Evolutionary conservation across 1,284 basidiomycete species (phyloP), one percentile per base, ranked within the genome.

Genomic region (Binderoboletus segoi): DNA sequence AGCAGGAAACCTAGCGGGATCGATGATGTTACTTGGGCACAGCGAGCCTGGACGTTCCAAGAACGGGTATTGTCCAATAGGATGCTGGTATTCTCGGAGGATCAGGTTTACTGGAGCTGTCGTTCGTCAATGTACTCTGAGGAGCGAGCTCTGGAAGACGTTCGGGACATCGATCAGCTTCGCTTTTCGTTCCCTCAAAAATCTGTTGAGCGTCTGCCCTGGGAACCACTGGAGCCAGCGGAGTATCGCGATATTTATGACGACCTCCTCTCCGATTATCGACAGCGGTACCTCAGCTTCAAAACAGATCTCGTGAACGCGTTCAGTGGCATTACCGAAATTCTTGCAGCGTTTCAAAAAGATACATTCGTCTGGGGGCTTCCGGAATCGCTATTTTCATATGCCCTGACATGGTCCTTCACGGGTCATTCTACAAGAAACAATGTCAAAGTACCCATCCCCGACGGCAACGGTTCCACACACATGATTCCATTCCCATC

Each of bases 1-100:
- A 40, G 16, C 23, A 43, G 24, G 4, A 15, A 49, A 13, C 18
- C 40, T 1, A 23, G n/a, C 12, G 45, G 53, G 21, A 62, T 67
- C n/a, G 26, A 50, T 3, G 5, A 8, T 5, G 59, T 56, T 8
- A 3, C 4, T 15, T 66, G 65, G 65, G 51, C 48, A 18, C 28
- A 53, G 12, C 50, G 64, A 20, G 66, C 47, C 8, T 68, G 66
- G 63, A 66, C 63, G 8, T 67, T 67, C 35, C 66, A 65, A 38
- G 63, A 65, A 26, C 61, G 61, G 35, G 16, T 61, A 2, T 26
- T 67, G 28, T 65, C 66, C 5, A 53, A 32, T 33, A 65, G 63
- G 21, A 40, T 61, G 6, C 45, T 65, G 40, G 61, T 64, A 18
- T 66, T 62, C 57, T 64, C 64, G 8, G 37, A 57, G 20, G 35